Evolutionary conservation across 2,329 filamentous ascomycete species (phyloP).

Genomic region (Diplodia corticola): DNA sequence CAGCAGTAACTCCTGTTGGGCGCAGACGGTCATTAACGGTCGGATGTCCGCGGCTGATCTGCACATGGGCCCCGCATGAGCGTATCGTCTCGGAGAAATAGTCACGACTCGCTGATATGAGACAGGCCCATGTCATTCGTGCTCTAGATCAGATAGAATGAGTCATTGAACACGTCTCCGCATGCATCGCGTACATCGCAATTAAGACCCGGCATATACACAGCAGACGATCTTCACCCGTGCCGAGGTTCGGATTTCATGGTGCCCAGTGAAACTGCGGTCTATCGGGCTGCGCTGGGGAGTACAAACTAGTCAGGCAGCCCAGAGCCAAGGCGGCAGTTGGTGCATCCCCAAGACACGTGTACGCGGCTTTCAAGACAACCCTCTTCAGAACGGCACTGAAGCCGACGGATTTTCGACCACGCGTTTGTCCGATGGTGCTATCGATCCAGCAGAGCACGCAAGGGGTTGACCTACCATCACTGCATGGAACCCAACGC

Average conservation of each 20-base stretch:
- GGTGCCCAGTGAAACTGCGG: background rate
- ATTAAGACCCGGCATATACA: constrained; percentile 8
- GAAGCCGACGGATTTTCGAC: background rate
- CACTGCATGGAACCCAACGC: too few relatives aligned
- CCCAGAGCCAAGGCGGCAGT: too few relatives aligned
- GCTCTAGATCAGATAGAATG: background rate
- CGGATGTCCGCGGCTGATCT: constrained; percentile 14
- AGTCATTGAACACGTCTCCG: background rate
- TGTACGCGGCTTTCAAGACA: background rate
- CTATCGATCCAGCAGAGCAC: too few relatives aligned
- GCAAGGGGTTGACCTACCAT: too few relatives aligned
- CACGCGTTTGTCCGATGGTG: too few relatives aligned
- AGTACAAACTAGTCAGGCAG: background rate
- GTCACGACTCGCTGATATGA: constrained; percentile 5
- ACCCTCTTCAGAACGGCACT: background rate
- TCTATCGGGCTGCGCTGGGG: background rate
- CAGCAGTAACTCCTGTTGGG: constrained; percentile 64
- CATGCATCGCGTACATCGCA: background rate
- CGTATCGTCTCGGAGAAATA: background rate
- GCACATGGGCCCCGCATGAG: constrained; percentile 12
- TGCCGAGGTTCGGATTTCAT: background rate
- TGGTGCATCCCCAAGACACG: background rate
- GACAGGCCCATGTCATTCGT: background rate
- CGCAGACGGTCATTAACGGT: constrained; percentile 57
- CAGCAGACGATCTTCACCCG: background rate